Base-by-base conservation (phyloP, 768 basidiomycete genomes). In the Termitomyces sp. region DNA sequence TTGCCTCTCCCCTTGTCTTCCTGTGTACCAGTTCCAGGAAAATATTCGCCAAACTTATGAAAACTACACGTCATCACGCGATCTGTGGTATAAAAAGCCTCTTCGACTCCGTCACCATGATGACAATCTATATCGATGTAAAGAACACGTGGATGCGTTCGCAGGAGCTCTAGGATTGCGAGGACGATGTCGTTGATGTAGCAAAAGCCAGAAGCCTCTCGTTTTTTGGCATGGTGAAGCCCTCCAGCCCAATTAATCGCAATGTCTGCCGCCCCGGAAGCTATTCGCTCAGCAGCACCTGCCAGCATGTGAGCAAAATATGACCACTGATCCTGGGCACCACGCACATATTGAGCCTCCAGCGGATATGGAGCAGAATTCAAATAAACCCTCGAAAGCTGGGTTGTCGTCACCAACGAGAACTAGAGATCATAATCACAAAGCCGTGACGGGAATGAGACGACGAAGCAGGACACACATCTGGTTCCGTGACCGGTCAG, bases 91-190 rank as follows among this genome's bases (percentile, higher is more conserved):
- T 97, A 98, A 76, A 98, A 98, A 3, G 96, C 97, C 69, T 98
- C 97, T 66, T 99, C 97, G 34, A 98, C 97, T 15, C 96, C 96
- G 69, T 98, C 97, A 18, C 97, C 96, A 70, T 99, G 97, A 69
- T 98, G 97, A 51, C 94, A 94, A 72, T 98, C 97, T 58, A 98
- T 94, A 73, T 99, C 96, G 71, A 99, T 88, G 69, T 99, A 98
- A 31, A 99, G 76, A 16, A 99, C 96, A 54, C 97, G 87, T 3
- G 91, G 80, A 66, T 85, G 85, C 55, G 78, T 83, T 63, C 94
- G 84, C n/a, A 96, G 76, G 8, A 99, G 85, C 70, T 97, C 96
- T 49, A 99, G 81, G 39, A 97, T 96, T 45, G 86, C 89, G 26
- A 98, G 86, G 0, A 97, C 94, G 69, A 98, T 99, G 71, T 95